phyloP scores from a whole-genome alignment of 768 basidiomycete genomes.

The Asterophora lycoperdoides region DNA sequence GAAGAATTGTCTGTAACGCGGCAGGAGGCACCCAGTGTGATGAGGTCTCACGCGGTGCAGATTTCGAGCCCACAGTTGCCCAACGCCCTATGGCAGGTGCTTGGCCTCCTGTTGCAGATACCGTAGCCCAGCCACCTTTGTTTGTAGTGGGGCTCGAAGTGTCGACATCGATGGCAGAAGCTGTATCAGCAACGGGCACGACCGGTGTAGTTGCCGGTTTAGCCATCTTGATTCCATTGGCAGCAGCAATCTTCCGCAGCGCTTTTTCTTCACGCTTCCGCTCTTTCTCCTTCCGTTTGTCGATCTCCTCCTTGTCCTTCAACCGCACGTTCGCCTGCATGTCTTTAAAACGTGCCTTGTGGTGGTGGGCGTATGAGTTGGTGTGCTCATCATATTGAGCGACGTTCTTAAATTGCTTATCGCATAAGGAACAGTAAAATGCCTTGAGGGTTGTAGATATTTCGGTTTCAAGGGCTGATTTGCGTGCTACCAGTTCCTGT shows the following conservation, averaged over 20 bases:
- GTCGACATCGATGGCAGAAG: constrained; percentile 24
- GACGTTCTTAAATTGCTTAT: constrained; percentile 84
- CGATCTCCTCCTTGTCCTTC: constrained; percentile 62
- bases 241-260: constrained; percentile 76
- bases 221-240: constrained; percentile 70
- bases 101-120: constrained; percentile 21
- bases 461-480: constrained; percentile 62
- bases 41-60: constrained; percentile 12
- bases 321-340: constrained; percentile 74
- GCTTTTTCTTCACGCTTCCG: constrained; percentile 83
- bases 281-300: constrained; percentile 81
- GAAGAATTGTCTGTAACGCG: constrained; percentile 14
- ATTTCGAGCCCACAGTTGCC: constrained; percentile 37
- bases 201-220: constrained; percentile 31
- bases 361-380: constrained; percentile 85
- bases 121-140: constrained; percentile 49
- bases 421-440: constrained; percentile 81
- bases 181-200: constrained; percentile 17
- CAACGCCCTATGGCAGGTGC: constrained; percentile 33
- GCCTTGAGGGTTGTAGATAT: constrained; percentile 62
- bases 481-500: constrained; percentile 62
- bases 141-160: constrained; percentile 24
- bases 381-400: constrained; percentile 88
- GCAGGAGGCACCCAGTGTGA: constrained; percentile 9
- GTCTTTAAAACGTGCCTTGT: constrained; percentile 76